Percentiles rank a stretch among this genome's conserved stretches.
Conservation (phyloP, 176 grass and related monocot species). For the Bonia amplexicaulis region DNA sequence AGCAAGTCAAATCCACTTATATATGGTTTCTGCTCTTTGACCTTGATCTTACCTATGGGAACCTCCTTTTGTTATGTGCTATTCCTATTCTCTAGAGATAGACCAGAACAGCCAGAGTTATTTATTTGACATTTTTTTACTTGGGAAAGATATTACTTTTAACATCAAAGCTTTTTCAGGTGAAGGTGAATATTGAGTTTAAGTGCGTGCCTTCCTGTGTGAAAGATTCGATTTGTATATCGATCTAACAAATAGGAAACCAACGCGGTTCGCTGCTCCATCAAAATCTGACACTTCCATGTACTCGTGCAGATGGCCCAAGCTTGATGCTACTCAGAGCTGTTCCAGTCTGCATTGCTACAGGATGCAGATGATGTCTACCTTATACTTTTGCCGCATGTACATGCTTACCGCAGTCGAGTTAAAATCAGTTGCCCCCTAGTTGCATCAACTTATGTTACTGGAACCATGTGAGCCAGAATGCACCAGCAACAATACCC, state of each 20-base stretch:
- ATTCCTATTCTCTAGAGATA: background rate
- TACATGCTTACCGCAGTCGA: background rate
- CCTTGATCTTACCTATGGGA: background rate
- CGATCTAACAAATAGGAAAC: background rate
- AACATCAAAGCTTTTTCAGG: background rate
- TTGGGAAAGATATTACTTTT: background rate
- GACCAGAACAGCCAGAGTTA: background rate
- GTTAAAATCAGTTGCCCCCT: background rate
- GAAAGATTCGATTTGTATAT: background rate
- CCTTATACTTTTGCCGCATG: background rate
- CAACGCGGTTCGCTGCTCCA: background rate
- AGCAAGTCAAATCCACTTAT: background rate
- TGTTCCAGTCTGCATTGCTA: background rate
- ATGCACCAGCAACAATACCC: background rate
- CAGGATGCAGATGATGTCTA: background rate
- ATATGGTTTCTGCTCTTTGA: background rate
- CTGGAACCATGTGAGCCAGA: constrained; percentile 13
- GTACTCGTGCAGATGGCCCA: constrained; percentile 13
- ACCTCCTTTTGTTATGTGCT: background rate
- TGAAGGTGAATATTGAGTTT: background rate
- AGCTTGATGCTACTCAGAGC: background rate
- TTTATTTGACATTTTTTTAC: background rate
- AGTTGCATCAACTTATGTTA: background rate
- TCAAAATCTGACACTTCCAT: constrained; percentile 1
- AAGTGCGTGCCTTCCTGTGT: background rate